Evolutionary conservation across 768 basidiomycete genomes (phyloP).

Genomic region (Tylopilus sp.): DNA sequence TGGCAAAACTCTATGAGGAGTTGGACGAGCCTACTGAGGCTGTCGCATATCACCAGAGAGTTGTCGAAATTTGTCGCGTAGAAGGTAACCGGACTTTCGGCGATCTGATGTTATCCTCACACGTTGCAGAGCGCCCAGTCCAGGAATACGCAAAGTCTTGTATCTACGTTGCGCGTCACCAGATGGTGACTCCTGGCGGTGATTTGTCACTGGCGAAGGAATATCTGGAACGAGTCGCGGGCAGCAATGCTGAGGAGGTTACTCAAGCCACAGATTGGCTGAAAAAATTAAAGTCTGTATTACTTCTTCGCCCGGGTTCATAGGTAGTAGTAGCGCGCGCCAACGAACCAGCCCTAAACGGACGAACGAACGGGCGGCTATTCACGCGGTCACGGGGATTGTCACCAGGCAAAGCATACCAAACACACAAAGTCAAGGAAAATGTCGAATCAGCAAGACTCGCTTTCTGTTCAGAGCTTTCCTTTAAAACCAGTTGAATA

Average conservation of each 20-base stretch:
- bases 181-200: slow-evolving; percentile 59
- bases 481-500: slow-evolving; percentile 17
- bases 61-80: slow-evolving; percentile 58
- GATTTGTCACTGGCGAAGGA: slow-evolving; percentile 69
- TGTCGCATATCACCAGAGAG: slow-evolving; percentile 75
- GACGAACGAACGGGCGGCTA: slow-evolving; percentile 5
- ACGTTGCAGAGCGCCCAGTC: slow-evolving; percentile 52
- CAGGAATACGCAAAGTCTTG: slow-evolving; percentile 83
- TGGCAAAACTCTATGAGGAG: slow-evolving; percentile 68
- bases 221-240: slow-evolving; percentile 69
- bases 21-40: slow-evolving; percentile 68
- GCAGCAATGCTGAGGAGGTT: slow-evolving; percentile 81
- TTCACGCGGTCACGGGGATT: slow-evolving; percentile 39
- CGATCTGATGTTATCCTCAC: slow-evolving; percentile 7
- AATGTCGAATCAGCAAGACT: slow-evolving; percentile 31
- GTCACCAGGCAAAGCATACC: slow-evolving; percentile 36
- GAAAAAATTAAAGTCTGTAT: slow-evolving; percentile 47
- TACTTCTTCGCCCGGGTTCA: slow-evolving; percentile 21
- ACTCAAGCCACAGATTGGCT: slow-evolving; percentile 68
- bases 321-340: background rate
- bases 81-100: slow-evolving; percentile 41
- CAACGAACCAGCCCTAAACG: slow-evolving; percentile 35
- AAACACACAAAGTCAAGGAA: slow-evolving; percentile 36
- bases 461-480: slow-evolving; percentile 29
- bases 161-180: slow-evolving; percentile 78